Percentiles rank a stretch among this genome's conserved stretches.
Evolutionary conservation across 257 asterid species (phyloP).

Genomic region (Cruciata laevipes): DNA sequence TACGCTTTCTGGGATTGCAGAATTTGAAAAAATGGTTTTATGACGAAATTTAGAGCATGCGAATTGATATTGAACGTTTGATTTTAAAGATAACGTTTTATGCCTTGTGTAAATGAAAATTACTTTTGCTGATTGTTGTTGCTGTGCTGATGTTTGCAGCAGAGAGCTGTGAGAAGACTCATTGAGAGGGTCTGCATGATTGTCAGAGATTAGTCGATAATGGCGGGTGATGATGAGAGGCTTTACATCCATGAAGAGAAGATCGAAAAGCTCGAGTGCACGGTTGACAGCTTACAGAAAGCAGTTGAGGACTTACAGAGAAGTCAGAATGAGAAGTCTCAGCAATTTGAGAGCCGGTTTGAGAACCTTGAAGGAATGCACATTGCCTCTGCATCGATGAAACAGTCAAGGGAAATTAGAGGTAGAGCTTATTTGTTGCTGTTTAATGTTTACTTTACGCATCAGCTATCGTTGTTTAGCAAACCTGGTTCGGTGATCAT

Average conservation of each 20-base stretch:
- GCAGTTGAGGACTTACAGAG: conserved; percentile 18
- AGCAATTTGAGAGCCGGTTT: conserved; percentile 21
- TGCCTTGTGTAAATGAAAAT: background rate
- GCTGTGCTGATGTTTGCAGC: background rate
- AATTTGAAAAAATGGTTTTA: too few species aligned
- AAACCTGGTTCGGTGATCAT: background rate
- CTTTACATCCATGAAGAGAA: conserved; percentile 20
- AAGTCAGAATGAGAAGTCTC: conserved; percentile 18
- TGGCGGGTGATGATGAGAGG: conserved; percentile 14
- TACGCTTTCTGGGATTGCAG: background rate
- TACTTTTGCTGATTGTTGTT: background rate
- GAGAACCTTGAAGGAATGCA: conserved; percentile 16
- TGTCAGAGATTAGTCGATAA: background rate
- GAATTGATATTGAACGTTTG: background rate
- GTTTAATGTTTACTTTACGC: background rate
- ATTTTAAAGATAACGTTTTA: background rate
- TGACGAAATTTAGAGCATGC: background rate
- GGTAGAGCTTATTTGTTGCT: conserved; percentile 5
- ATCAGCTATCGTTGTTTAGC: background rate
- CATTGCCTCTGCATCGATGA: conserved; percentile 5
- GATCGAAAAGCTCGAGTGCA: conserved; percentile 20
- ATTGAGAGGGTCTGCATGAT: background rate
- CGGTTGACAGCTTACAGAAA: conserved; percentile 18
- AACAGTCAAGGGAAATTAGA: conserved; percentile 13
- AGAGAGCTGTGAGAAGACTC: background rate